These are phyloP conservation scores for Lodderomyces orthopsilosis DNA, from an alignment of 1,139 yeast species.

Conservation along the genomic window DNA sequence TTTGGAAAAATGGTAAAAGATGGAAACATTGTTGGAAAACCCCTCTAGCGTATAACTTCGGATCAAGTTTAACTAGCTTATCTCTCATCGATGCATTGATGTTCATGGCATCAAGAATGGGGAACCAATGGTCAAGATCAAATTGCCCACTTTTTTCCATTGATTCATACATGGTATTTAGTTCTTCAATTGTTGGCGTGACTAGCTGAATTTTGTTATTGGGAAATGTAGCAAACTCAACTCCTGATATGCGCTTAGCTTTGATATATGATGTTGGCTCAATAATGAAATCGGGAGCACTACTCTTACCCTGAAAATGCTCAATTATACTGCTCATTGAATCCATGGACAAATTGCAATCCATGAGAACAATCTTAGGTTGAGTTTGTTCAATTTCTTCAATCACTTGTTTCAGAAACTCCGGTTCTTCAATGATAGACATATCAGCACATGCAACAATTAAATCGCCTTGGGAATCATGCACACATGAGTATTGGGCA, in stretches of 20 bases:
- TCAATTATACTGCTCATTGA: constrained; percentile 27
- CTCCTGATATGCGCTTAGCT: constrained; percentile 37
- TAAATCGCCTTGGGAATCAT: constrained; percentile 59
- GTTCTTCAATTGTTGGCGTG: constrained; percentile 70
- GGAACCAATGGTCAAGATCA: constrained; percentile 72
- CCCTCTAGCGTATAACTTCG: constrained; percentile 39
- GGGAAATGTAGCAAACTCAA: constrained; percentile 30
- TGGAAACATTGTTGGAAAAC: constrained; percentile 67
- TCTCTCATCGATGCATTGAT: constrained; percentile 48
- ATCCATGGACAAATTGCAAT: constrained; percentile 60
- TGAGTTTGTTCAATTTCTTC: constrained; percentile 26
- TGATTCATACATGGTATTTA: constrained; percentile 51
- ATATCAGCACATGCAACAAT: constrained; percentile 83
- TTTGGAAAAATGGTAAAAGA: constrained; percentile 70
- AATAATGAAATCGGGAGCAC: constrained; percentile 27
- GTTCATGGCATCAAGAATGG: constrained; percentile 61
- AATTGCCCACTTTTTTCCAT: constrained; percentile 30
- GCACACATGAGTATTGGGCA: constrained; percentile 73
- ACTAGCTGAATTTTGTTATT: constrained; percentile 37
- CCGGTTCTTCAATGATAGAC: constrained; percentile 54
- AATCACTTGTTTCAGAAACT: constrained; percentile 39
- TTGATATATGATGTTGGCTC: constrained; percentile 81
- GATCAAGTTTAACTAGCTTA: neutral
- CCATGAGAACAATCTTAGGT: constrained; percentile 55
- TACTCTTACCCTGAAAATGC: constrained; percentile 2